Percentiles rank a stretch among this genome's conserved stretches.
phyloP scores from a whole-genome alignment of 2,329 filamentous ascomycete genomes.

The Teratosphaeria epicoccoides region DNA sequence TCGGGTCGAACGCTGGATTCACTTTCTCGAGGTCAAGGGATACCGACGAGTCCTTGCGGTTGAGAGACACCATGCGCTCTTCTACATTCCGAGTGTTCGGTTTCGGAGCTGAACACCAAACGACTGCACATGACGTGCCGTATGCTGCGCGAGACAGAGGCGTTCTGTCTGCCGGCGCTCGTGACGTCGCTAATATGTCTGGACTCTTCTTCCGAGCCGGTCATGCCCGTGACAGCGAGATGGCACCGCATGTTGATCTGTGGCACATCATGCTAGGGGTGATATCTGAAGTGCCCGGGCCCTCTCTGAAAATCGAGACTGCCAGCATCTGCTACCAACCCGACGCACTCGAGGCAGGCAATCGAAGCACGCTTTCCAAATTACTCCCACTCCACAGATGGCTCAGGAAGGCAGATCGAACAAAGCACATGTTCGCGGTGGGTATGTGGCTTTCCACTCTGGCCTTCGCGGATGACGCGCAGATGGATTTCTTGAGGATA shows the following conservation, averaged over 20 bases:
- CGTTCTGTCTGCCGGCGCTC: background rate
- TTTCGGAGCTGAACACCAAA: constrained; percentile 26
- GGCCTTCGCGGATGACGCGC: constrained; percentile 29
- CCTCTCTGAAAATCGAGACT: background rate
- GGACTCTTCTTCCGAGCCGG: background rate
- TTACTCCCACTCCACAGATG: constrained; percentile 8
- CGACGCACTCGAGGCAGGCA: constrained; percentile 1
- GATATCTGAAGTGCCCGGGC: background rate
- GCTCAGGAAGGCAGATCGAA: constrained; percentile 1
- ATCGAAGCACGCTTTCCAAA: constrained; percentile 1
- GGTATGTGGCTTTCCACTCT: constrained; percentile 27
- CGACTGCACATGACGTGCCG: constrained; percentile 8
- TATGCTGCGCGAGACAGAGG: constrained; percentile 16
- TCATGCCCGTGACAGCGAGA: constrained; percentile 1
- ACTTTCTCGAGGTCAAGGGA: constrained; percentile 2
- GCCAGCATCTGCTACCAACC: constrained; percentile 6
- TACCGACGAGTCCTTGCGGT: constrained; percentile 12
- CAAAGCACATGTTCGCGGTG: constrained; percentile 6
- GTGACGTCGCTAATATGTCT: constrained; percentile 6
- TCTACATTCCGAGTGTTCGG: constrained; percentile 20
- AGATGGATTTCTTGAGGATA: constrained; percentile 34
- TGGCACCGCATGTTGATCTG: constrained; percentile 1
- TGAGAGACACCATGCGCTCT: constrained; percentile 23
- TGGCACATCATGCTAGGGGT: background rate
- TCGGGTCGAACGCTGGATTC: constrained; percentile 7